phyloP scores from a whole-genome alignment of 148 eudicot species.

The Cornus kousa region DNA sequence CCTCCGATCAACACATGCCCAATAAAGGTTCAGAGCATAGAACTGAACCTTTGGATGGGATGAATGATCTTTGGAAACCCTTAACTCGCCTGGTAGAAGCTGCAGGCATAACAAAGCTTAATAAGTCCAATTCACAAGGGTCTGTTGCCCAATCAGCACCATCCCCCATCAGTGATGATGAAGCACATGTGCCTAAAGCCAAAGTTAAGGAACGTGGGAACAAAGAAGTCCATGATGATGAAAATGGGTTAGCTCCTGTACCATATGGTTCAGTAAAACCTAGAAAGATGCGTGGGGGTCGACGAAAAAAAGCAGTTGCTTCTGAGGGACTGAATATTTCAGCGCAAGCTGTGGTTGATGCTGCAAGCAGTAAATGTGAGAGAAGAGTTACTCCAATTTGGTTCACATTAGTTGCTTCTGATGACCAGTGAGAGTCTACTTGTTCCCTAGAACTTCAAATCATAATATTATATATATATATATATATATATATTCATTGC shows the following conservation, averaged over 20 bases:
- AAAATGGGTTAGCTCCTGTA: constrained; percentile 12
- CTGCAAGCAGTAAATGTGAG: constrained; percentile 13
- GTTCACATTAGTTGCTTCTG: constrained; percentile 57
- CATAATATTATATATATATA: background rate
- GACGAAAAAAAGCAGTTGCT: constrained; percentile 13
- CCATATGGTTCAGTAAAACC: constrained; percentile 26
- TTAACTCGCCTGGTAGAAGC: constrained; percentile 56
- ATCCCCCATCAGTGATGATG: constrained; percentile 18
- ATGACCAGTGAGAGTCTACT: constrained; percentile 35
- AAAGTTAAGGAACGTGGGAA: constrained; percentile 28
- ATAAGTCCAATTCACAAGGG: constrained; percentile 33
- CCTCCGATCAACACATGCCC: constrained; percentile 30
- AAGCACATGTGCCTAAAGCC: constrained; percentile 10
- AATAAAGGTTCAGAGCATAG: constrained; percentile 23
- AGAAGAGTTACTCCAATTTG: constrained; percentile 47
- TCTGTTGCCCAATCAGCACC: constrained; percentile 27
- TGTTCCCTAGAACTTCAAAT: background rate
- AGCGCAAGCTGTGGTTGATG: constrained; percentile 17
- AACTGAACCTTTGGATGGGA: constrained; percentile 38
- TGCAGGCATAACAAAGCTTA: constrained; percentile 42
- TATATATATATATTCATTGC: background rate
- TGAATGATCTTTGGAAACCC: constrained; percentile 52
- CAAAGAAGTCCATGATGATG: constrained; percentile 22
- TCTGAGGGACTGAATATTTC: constrained; percentile 19
- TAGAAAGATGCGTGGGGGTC: constrained; percentile 26